A percentile compares a stretch with the other conserved stretches of the same genome.
phyloP scores from a whole-genome alignment of 495 filamentous ascomycete genomes.

The Tuber indicum region DNA sequence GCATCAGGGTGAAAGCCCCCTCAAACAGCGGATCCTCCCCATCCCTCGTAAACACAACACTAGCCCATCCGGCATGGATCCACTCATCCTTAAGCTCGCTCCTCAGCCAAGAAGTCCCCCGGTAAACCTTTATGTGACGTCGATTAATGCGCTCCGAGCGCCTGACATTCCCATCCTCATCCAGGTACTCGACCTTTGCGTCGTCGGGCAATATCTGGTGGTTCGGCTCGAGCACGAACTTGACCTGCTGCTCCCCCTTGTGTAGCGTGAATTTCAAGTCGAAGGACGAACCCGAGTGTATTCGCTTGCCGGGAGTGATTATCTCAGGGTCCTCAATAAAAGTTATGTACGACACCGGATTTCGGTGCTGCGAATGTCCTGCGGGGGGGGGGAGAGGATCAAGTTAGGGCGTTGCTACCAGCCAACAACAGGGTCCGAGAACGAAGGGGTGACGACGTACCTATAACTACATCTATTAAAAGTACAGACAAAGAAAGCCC shows the following conservation, averaged over 20 bases:
- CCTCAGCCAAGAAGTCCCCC: slow-evolving; percentile 67
- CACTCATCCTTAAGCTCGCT: slow-evolving; percentile 55
- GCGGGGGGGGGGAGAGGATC: slow-evolving; percentile 10
- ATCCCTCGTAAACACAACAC: slow-evolving; percentile 69
- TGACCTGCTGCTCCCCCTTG: slow-evolving; percentile 60
- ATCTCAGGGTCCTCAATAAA: slow-evolving; percentile 69
- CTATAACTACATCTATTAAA: slow-evolving; percentile 25
- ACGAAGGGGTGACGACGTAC: slow-evolving; percentile 8
- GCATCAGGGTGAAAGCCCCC: slow-evolving; percentile 73
- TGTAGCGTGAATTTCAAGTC: slow-evolving; percentile 74
- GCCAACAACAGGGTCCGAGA: slow-evolving; percentile 4
- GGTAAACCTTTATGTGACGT: slow-evolving; percentile 71
- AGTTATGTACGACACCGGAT: slow-evolving; percentile 67
- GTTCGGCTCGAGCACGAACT: slow-evolving; percentile 80
- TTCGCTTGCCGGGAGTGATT: slow-evolving; percentile 67
- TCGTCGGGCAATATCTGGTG: slow-evolving; percentile 72
- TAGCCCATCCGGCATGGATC: slow-evolving; percentile 78
- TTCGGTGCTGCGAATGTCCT: slow-evolving; percentile 68
- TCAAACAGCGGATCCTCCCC: slow-evolving; percentile 77
- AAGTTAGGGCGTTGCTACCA: slow-evolving; percentile 10
- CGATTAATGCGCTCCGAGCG: slow-evolving; percentile 61
- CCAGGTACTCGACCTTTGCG: slow-evolving; percentile 65
- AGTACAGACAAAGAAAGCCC: slow-evolving; percentile 27
- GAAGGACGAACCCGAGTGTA: slow-evolving; percentile 73
- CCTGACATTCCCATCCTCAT: slow-evolving; percentile 58